Evolutionary conservation across 768 basidiomycete genomes (phyloP).

Genomic region (Myochromella boudieri): DNA sequence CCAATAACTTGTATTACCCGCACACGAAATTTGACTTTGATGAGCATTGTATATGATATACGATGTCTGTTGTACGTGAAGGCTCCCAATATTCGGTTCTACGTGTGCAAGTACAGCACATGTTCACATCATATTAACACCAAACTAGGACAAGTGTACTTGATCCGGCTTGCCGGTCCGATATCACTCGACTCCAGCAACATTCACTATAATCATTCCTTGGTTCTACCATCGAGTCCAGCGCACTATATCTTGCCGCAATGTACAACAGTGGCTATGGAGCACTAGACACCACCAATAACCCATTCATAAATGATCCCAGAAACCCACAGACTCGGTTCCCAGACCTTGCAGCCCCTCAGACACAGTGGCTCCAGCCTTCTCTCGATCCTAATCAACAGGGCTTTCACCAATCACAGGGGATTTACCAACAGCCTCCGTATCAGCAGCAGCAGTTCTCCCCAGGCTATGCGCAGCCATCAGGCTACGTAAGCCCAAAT

Average conservation of each 20-base stretch:
- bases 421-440: slow-evolving; percentile 27
- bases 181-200: too few species aligned
- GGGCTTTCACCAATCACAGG: slow-evolving; percentile 34
- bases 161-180: too few species aligned
- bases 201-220: too few species aligned
- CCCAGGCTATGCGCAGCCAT: slow-evolving; percentile 7
- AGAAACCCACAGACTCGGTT: slow-evolving; percentile 51
- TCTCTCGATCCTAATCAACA: slow-evolving; percentile 16
- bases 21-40: too few species aligned
- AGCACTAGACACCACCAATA: slow-evolving; percentile 49
- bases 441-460: slow-evolving; percentile 35
- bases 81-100: too few species aligned
- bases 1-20: slow-evolving; percentile 4
- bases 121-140: too few species aligned
- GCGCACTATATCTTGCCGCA: slow-evolving; percentile 3
- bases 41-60: too few species aligned
- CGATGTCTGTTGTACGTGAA: too few species aligned
- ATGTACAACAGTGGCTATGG: slow-evolving; percentile 47
- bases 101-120: too few species aligned
- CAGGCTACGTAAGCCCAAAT: slow-evolving; percentile 11
- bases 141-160: too few species aligned
- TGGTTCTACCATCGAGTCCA: too few species aligned
- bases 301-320: slow-evolving; percentile 66
- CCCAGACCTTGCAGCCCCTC: slow-evolving; percentile 46
- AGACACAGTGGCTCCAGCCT: slow-evolving; percentile 37